phyloP scores from a whole-genome alignment of 768 basidiomycete species.

The Collybia sordida region DNA sequence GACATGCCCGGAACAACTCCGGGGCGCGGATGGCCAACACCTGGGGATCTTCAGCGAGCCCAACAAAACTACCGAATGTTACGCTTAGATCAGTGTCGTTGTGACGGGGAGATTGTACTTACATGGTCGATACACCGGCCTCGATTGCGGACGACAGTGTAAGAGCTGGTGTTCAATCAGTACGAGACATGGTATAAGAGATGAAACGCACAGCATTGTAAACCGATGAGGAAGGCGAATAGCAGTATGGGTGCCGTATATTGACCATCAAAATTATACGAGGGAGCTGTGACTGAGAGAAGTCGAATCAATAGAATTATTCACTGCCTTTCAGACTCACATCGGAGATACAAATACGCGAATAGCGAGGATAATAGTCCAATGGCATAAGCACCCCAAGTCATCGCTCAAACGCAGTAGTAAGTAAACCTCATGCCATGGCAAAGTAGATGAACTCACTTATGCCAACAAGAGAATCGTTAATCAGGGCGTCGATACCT shows the following conservation, averaged over 20 bases:
- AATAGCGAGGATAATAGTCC: conserved; percentile 76
- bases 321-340: conserved; percentile 37
- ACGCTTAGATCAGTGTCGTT: background rate
- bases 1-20: conserved; percentile 59
- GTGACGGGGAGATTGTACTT: conserved; percentile 14
- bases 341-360: conserved; percentile 72
- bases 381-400: conserved; percentile 78
- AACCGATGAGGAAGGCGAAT: conserved; percentile 80
- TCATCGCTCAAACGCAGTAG: conserved; percentile 45
- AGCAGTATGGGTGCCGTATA: conserved; percentile 78
- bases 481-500: conserved; percentile 77
- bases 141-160: conserved; percentile 76
- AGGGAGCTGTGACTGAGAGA: conserved; percentile 61
- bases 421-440: background rate
- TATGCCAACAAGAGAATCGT: conserved; percentile 80
- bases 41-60: conserved; percentile 81
- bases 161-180: conserved; percentile 39
- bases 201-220: conserved; percentile 54
- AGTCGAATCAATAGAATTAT: background rate
- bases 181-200: conserved; percentile 3
- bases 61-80: conserved; percentile 62
- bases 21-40: conserved; percentile 74
- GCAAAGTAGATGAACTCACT: conserved; percentile 43
- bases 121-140: conserved; percentile 88
- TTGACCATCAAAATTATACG: conserved; percentile 72